Base-by-base conservation (phyloP, 2,329 filamentous ascomycete genomes). In the Knufia fluminis region DNA sequence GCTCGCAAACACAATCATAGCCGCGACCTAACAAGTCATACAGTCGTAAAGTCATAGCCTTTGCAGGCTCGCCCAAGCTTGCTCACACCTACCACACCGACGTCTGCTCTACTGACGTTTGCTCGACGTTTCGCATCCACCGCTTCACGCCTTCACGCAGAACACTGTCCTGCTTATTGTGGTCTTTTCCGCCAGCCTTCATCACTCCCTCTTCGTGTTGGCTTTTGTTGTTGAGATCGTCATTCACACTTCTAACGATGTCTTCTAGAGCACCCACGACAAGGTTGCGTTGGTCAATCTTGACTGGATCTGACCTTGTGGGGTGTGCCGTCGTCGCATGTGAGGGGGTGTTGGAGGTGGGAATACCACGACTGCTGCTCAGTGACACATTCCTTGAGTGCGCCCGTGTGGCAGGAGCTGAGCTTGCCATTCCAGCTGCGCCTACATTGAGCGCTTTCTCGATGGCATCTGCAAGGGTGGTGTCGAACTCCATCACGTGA, bases 211-310 rank as follows among this genome's bases (percentile, higher is more conserved):
- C 53, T 59, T 64, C 47, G 52, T 58, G 55, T 46, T 62, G 55
- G 36, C 69, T 65, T 43, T 71, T 65, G 36, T 65, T 69, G 46
- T 65, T 66, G 50, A 70, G 66, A 51, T 74, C 71, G 4, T 71
- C 71, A 12, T 71, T 72, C n/a, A 79, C 76, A 45, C 72, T 71
- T 48, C 69, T 72, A 28, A 77, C 76, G 2, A 80, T 71, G 49
- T 76, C 68, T 61, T 79, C 75, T 16, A 80, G 62, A 3, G 77
- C 76, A 46, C 75, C 75, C 9, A 79, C 71, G 0, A 80, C 71
- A 49, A 75, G 68, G 32, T 70, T 68, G 48, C 73, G 74, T 58
- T 76, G 79, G 56, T 79, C 75, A 2, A 42, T 12, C n/a, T 28
- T 51, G 16, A 26, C 14, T 40, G 36, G 44, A 12, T 53, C 45